phyloP scores from a whole-genome alignment of 2,329 filamentous ascomycete species.

The Zymoseptoria tritici region DNA sequence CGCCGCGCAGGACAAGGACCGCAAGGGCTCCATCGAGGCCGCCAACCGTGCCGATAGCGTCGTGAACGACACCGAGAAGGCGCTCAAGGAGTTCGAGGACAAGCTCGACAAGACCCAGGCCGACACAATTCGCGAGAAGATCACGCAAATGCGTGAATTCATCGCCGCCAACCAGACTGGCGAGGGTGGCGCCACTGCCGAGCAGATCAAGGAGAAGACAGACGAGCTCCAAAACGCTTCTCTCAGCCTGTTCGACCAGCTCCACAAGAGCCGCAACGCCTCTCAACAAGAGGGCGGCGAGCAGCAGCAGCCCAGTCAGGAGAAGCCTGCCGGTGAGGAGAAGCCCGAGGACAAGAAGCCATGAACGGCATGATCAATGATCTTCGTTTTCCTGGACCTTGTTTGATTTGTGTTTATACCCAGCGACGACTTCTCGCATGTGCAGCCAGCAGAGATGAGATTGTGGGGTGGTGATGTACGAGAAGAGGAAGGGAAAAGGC shows the following conservation, averaged over 20 bases:
- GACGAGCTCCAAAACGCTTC: slow-evolving; percentile 94
- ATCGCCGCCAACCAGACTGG: slow-evolving; percentile 91
- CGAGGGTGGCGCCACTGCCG: slow-evolving; percentile 75
- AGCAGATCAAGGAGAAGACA: slow-evolving; percentile 96
- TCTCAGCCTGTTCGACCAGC: slow-evolving; percentile 98
- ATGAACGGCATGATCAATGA: slow-evolving; percentile 18
- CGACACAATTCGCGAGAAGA: slow-evolving; percentile 92
- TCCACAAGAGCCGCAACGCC: slow-evolving; percentile 83
- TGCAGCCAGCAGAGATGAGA: background rate
- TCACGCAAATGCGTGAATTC: slow-evolving; percentile 71
- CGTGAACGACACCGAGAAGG: slow-evolving; percentile 96
- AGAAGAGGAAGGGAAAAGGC: background rate
- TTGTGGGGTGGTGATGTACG: background rate
- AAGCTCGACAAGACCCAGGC: slow-evolving; percentile 95
- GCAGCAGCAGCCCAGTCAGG: slow-evolving; percentile 33
- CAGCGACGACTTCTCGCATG: slow-evolving; percentile 6
- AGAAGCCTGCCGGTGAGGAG: slow-evolving; percentile 55
- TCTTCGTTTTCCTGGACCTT: slow-evolving; percentile 4
- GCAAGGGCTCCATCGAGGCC: slow-evolving; percentile 88
- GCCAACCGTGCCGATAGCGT: slow-evolving; percentile 97
- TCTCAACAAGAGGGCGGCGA: slow-evolving; percentile 36
- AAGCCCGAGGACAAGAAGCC: slow-evolving; percentile 45
- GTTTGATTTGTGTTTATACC: slow-evolving; percentile 18
- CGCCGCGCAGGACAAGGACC: slow-evolving; percentile 89
- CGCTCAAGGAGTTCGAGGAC: slow-evolving; percentile 91